These are phyloP conservation scores for Heimioporus sp. DNA, from an alignment of 768 basidiomycete genomes.

Conservation along the genomic window DNA sequence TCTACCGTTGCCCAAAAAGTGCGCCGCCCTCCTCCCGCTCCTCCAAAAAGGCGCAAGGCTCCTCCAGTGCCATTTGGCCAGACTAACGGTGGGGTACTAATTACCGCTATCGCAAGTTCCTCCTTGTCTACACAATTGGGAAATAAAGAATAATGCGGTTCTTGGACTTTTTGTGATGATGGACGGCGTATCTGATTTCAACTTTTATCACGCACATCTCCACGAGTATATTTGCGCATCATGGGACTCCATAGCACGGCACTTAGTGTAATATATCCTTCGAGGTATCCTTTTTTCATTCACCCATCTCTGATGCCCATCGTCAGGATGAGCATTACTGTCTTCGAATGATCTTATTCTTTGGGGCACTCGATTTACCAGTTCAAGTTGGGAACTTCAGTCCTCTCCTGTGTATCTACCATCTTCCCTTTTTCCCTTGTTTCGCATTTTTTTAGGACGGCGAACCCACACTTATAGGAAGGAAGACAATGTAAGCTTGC, in stretches of 20 bases:
- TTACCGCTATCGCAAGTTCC: constrained; percentile 55
- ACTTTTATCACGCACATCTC: constrained; percentile 10
- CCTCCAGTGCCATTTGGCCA: constrained; percentile 61
- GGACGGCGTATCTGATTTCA: constrained; percentile 7
- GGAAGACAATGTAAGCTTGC: no score
- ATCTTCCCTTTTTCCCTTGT: no score
- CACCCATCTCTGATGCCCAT: constrained; percentile 6
- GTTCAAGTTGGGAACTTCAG: no score
- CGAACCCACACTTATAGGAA: no score
- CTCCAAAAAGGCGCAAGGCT: constrained; percentile 65
- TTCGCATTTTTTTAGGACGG: no score
- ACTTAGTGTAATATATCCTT: constrained; percentile 14
- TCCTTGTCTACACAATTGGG: constrained; percentile 22
- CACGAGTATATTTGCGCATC: constrained; percentile 17
- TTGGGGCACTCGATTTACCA: neutral
- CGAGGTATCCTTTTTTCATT: constrained; percentile 10
- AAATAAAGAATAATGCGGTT: constrained; percentile 12
- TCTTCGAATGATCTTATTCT: neutral
- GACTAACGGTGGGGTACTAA: constrained; percentile 51
- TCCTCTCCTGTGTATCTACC: no score
- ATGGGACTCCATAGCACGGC: constrained; percentile 22
- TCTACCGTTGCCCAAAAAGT: constrained; percentile 22
- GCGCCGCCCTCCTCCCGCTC: constrained; percentile 63
- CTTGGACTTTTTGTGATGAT: constrained; percentile 2
- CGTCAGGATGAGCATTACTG: constrained; percentile 2